These are phyloP conservation scores for Furcasterigmium sp. DNA, from an alignment of 2,329 filamentous ascomycete genomes.

Conservation along the genomic window DNA sequence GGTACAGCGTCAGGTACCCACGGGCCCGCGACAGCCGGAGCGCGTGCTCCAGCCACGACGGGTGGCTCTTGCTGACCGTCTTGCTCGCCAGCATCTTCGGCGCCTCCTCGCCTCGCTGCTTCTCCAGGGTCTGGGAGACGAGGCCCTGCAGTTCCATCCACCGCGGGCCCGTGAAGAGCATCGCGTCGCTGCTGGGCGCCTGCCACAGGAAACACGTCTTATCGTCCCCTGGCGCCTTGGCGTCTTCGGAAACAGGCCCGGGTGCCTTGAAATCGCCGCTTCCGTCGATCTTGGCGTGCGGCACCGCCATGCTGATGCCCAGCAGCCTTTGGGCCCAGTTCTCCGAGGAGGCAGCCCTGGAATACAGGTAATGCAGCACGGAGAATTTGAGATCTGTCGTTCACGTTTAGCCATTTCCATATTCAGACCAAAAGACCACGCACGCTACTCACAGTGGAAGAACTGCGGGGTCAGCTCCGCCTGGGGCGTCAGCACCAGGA, in stretches of 20 bases:
- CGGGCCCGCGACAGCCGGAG: slow-evolving; percentile 70
- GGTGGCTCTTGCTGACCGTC: slow-evolving; percentile 60
- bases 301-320: slow-evolving; percentile 75
- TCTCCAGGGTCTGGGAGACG: slow-evolving; percentile 52
- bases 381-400: slow-evolving; percentile 66
- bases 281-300: slow-evolving; percentile 58
- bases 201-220: slow-evolving; percentile 74
- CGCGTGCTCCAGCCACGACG: slow-evolving; percentile 74
- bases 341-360: slow-evolving; percentile 36
- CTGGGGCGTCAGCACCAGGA: slow-evolving; percentile 80
- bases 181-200: slow-evolving; percentile 74
- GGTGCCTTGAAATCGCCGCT: slow-evolving; percentile 47
- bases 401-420: not conserved
- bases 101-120: slow-evolving; percentile 20
- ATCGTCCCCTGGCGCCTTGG: slow-evolving; percentile 14
- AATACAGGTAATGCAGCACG: slow-evolving; percentile 74
- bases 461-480: slow-evolving; percentile 75
- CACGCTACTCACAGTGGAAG: slow-evolving; percentile 62
- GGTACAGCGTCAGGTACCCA: slow-evolving; percentile 78
- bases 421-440: not conserved
- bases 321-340: slow-evolving; percentile 54
- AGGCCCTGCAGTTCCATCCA: slow-evolving; percentile 86
- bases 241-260: slow-evolving; percentile 26
- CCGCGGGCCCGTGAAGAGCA: slow-evolving; percentile 75
- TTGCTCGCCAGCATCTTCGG: slow-evolving; percentile 45